These are phyloP conservation scores for Stentor coeruleus DNA, from an alignment of 73 alveolate species.

Conservation along the genomic window DNA sequence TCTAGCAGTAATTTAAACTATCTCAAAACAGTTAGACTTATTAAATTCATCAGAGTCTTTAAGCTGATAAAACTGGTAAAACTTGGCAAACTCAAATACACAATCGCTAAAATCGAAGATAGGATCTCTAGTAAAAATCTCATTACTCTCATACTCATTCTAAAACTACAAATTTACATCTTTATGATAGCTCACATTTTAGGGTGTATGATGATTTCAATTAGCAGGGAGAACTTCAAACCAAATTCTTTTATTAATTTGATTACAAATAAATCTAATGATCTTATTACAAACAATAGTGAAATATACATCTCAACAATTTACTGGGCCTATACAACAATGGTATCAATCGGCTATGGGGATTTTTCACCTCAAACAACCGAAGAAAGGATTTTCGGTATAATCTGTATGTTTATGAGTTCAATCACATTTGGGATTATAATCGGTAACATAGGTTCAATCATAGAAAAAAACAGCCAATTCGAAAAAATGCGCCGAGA, in stretches of 20 bases:
- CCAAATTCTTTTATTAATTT: background rate
- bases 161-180: background rate
- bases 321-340: background rate
- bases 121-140: background rate
- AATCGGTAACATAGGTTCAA: background rate
- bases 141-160: background rate
- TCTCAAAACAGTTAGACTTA: background rate
- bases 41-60: background rate
- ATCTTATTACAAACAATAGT: background rate
- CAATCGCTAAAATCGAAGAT: background rate
- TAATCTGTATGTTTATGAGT: background rate
- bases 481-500: background rate
- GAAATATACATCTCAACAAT: background rate
- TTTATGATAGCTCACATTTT: background rate
- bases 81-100: background rate
- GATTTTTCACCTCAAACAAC: background rate
- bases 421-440: background rate
- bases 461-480: background rate
- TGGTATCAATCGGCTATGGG: slow-evolving; percentile 14
- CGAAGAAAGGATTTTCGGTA: background rate
- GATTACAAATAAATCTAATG: background rate
- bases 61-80: background rate
- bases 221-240: background rate
- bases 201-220: background rate
- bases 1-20: background rate